These are phyloP conservation scores for Cladorrhinum sp. DNA, from an alignment of 2,329 filamentous ascomycete species.

Conservation along the genomic window DNA sequence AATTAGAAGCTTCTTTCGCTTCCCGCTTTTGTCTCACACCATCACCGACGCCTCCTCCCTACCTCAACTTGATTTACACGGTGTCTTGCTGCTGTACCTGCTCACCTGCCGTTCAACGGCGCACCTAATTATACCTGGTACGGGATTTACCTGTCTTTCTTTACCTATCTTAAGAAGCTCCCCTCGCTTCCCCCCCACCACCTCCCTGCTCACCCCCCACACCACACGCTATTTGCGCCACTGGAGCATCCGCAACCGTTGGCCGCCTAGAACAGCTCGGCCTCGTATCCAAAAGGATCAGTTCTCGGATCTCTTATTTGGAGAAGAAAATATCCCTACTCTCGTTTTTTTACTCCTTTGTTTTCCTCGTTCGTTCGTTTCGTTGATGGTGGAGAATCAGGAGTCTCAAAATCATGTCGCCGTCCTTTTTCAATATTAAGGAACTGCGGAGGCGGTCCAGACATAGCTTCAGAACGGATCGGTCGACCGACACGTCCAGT, in stretches of 20 bases:
- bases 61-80: neutral
- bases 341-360: neutral
- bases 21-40: neutral
- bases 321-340: neutral
- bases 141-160: neutral
- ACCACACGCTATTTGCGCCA: conserved; percentile 7
- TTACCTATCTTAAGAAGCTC: neutral
- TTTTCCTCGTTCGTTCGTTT: conserved; percentile 3
- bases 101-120: neutral
- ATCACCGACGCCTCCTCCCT: neutral
- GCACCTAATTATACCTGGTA: neutral
- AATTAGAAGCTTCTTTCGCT: neutral
- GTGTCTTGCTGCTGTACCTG: neutral
- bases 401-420: conserved; percentile 45
- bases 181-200: neutral
- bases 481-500: conserved; percentile 60
- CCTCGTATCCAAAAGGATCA: conserved; percentile 7
- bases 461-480: conserved; percentile 67
- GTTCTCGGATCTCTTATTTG: neutral
- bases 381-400: conserved; percentile 6
- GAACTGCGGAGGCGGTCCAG: conserved; percentile 74
- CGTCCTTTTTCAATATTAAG: conserved; percentile 65
- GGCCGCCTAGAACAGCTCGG: neutral
- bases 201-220: neutral
- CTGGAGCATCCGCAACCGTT: conserved; percentile 1